A percentile compares a stretch with the other conserved stretches of the same genome.
Evolutionary conservation across 495 filamentous ascomycete genomes (phyloP).

Genomic region (Neurospora sp.): DNA sequence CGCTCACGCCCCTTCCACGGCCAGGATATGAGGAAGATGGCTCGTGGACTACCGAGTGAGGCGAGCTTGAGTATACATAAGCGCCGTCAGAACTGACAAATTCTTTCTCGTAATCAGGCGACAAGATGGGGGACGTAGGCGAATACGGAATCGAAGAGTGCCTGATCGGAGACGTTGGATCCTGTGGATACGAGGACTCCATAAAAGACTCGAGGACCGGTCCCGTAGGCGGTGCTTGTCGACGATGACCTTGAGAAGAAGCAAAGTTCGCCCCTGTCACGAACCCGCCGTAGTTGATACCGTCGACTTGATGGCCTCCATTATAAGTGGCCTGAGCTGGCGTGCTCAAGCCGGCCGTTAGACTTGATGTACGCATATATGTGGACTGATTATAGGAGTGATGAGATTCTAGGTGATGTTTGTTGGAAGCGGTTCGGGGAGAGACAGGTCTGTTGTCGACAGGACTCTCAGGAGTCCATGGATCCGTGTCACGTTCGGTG

Average conservation of each 20-base stretch:
- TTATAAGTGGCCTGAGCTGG: not conserved
- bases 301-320: not conserved
- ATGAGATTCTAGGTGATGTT: not conserved
- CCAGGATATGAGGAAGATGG: not conserved
- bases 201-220: not conserved
- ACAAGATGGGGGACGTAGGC: not conserved
- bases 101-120: not conserved
- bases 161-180: not conserved
- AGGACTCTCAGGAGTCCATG: not conserved
- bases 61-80: not conserved
- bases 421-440: not conserved
- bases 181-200: not conserved
- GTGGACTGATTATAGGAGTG: not conserved
- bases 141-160: not conserved
- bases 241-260: not conserved
- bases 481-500: constrained; percentile 13
- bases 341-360: not conserved
- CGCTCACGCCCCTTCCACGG: not conserved
- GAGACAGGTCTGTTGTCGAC: not conserved
- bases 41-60: not conserved
- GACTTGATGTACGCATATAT: not conserved
- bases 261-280: not conserved
- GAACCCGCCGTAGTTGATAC: not conserved
- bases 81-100: not conserved
- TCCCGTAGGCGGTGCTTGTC: not conserved